Base-by-base conservation (phyloP, 23 red algal species). In the Gracilariopsis chorda region DNA sequence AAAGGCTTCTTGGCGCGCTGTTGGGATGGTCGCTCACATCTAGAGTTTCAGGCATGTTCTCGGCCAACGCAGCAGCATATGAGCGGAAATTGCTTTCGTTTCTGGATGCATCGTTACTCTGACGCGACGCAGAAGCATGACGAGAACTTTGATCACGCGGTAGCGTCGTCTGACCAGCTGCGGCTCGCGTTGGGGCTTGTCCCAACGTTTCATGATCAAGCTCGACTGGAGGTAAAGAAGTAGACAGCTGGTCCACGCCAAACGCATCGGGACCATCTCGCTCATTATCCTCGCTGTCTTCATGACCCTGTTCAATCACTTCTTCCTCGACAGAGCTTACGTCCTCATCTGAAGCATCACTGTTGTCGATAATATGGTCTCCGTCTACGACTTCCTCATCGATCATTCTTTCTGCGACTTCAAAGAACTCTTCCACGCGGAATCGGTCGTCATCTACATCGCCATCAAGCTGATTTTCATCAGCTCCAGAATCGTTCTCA, bases 141-240 rank as follows among this genome's bases (percentile, higher is more conserved):
- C 49, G 68, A 64, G n/a, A 37, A 36, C 48, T 51, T 8, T 64
- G 70, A 19, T 53, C 48, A 42, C 51, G 86, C 13, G 69, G 86
- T 29, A 51, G 48, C 47, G 48, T 72, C 2, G 70, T 25, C 42
- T 44, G 46, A 36, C 77, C 89, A 23, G 48, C 19, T 27, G 34
- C 62, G 29, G 28, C 20, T 48, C 74, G 30, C 69, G 75, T 44
- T 0, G 74, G 88, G 7, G 74, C 58, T 74, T 82, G 78, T 14
- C 65, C 80, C 29, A 94, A 68, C 47, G 80, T 63, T 33, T 94
- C 91, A 70, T 78, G 91, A 67, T 94, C 80, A 40, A 94, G 81
- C 35, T 94, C 91, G 19, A 96, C 68, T 25, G 94, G 78, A 60
- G 94, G 94, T 20, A 96, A 45, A 34, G 94, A 87, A n/a, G 68